phyloP scores from a whole-genome alignment of 306 rosid genomes.

The Vachellia collinsii region DNA sequence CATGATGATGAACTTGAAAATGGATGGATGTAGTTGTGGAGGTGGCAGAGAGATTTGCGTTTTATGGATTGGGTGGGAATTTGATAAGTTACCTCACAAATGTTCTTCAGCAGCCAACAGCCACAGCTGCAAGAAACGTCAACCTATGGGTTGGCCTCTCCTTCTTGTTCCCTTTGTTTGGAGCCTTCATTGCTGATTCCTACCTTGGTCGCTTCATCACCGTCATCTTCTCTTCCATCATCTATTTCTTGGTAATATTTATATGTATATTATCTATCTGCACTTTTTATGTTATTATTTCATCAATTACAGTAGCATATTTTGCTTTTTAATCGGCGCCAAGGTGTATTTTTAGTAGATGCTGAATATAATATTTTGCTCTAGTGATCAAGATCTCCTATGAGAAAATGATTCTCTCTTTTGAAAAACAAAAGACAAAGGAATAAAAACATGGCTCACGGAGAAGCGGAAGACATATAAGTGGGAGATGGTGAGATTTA shows the following conservation, averaged over 20 bases:
- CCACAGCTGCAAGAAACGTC: constrained; percentile 9
- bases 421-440: too few relatives aligned
- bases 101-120: not conserved
- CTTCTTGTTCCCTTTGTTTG: constrained; percentile 17
- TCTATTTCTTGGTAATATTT: not conserved
- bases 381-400: too few relatives aligned
- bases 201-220: constrained; percentile 9
- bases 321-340: too few relatives aligned
- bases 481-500: too few relatives aligned
- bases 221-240: not conserved
- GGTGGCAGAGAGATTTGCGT: constrained; percentile 14
- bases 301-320: too few relatives aligned
- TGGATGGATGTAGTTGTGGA: not conserved
- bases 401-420: too few relatives aligned
- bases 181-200: constrained; percentile 29
- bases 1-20: not conserved
- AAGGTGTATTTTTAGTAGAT: too few relatives aligned
- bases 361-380: too few relatives aligned
- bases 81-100: not conserved
- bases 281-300: too few relatives aligned
- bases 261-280: too few relatives aligned
- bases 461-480: too few relatives aligned
- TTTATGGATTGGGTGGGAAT: not conserved
- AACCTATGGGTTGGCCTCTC: constrained; percentile 30
- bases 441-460: too few relatives aligned